Evolutionary conservation across 495 filamentous ascomycete genomes (phyloP).

Genomic region (Platismatia glauca): DNA sequence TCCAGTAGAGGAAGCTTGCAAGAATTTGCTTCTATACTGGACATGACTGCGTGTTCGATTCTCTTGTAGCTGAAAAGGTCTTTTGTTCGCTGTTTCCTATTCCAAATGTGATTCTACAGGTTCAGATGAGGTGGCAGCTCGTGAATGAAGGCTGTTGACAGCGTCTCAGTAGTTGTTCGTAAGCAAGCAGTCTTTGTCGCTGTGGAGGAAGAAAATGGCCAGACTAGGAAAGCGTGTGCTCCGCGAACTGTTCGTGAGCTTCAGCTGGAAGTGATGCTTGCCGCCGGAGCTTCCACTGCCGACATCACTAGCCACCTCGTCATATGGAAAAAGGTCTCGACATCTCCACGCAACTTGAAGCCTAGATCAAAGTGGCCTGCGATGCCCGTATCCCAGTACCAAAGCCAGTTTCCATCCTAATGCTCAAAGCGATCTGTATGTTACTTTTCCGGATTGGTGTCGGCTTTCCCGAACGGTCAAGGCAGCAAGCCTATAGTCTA

Average conservation of each 20-base stretch:
- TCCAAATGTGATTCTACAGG: no score
- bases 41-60: not conserved
- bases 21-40: not conserved
- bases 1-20: slow-evolving; percentile 23
- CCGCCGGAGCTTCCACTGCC: not conserved
- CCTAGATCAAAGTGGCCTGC: not conserved
- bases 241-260: not conserved
- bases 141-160: no score
- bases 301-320: not conserved
- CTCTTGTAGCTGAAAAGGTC: not conserved
- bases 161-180: not conserved
- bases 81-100: no score
- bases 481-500: not conserved
- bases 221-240: not conserved
- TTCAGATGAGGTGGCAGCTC: no score
- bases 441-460: not conserved
- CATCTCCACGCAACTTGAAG: not conserved
- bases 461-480: not conserved
- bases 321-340: not conserved
- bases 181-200: not conserved
- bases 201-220: not conserved
- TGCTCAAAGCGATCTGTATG: not conserved
- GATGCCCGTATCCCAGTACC: not conserved
- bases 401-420: not conserved
- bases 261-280: not conserved